Evolutionary conservation across 2,329 filamentous ascomycete genomes (phyloP).

Genomic region (Sporothrix sp.): DNA sequence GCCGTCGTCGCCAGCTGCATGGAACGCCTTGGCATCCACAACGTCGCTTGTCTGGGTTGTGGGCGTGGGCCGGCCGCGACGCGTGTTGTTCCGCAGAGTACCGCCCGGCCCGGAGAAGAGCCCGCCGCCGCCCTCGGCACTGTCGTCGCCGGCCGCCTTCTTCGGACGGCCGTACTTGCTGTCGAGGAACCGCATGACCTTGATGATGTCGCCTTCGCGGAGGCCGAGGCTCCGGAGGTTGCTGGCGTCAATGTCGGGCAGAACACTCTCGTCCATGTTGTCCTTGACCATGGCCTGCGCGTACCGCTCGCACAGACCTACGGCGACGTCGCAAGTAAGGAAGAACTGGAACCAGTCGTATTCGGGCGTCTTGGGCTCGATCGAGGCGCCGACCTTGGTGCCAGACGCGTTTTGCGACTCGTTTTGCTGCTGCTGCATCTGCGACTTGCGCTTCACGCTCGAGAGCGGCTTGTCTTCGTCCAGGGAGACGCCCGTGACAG

Average conservation of each 20-base stretch:
- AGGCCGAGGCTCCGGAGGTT: constrained; percentile 82
- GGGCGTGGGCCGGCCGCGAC: constrained; percentile 81
- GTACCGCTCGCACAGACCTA: constrained; percentile 89
- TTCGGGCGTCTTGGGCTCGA: constrained; percentile 57
- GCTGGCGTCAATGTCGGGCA: constrained; percentile 78
- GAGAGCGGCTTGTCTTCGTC: constrained; percentile 92
- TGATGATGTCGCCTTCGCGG: constrained; percentile 91
- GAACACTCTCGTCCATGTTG: constrained; percentile 88
- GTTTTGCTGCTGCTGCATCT: constrained; percentile 16
- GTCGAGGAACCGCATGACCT: constrained; percentile 85
- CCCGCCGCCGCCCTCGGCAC: constrained; percentile 50
- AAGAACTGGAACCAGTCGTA: constrained; percentile 99
- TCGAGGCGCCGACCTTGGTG: constrained; percentile 46
- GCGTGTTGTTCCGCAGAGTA: constrained; percentile 82
- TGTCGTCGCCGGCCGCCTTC: constrained; percentile 46
- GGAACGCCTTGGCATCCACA: constrained; percentile 80
- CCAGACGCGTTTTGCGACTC: constrained; percentile 22
- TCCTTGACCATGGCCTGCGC: constrained; percentile 80
- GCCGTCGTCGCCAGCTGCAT: constrained; percentile 45
- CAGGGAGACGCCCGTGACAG: constrained; percentile 72
- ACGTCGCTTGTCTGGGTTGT: constrained; percentile 77
- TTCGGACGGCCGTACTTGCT: constrained; percentile 62
- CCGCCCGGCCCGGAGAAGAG: constrained; percentile 93
- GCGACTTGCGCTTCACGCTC: constrained; percentile 53
- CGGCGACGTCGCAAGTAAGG: constrained; percentile 79